Evolutionary conservation across 2,329 filamentous ascomycete species (phyloP).

Genomic region (Chaetomiaceae sp.): DNA sequence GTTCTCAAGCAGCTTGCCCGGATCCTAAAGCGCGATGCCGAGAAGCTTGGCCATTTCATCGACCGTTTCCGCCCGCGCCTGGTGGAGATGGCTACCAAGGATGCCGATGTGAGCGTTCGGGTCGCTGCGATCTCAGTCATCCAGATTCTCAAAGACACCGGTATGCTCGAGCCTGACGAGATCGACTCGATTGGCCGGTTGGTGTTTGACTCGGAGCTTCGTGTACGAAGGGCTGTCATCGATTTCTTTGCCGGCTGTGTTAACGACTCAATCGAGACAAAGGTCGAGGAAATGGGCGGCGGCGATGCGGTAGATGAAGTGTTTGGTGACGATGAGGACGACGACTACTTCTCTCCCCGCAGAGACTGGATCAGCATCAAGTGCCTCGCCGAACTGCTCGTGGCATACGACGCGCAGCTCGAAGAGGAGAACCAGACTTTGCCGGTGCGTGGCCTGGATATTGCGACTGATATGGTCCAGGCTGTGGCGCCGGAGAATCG

Average conservation of each 20-base stretch:
- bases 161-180: slow-evolving; percentile 84
- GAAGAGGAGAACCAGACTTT: slow-evolving; percentile 50
- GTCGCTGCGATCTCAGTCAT: slow-evolving; percentile 77
- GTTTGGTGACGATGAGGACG: slow-evolving; percentile 65
- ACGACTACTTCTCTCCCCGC: slow-evolving; percentile 71
- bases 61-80: slow-evolving; percentile 83
- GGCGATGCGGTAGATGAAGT: slow-evolving; percentile 71
- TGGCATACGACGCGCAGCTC: slow-evolving; percentile 71
- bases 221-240: slow-evolving; percentile 83
- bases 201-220: slow-evolving; percentile 80
- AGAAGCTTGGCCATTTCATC: slow-evolving; percentile 85
- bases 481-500: slow-evolving; percentile 69
- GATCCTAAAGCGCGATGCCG: slow-evolving; percentile 75
- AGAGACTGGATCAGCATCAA: slow-evolving; percentile 89
- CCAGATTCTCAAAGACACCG: slow-evolving; percentile 74
- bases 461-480: slow-evolving; percentile 54
- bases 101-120: slow-evolving; percentile 76
- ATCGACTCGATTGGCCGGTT: slow-evolving; percentile 83
- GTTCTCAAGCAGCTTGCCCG: slow-evolving; percentile 77
- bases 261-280: slow-evolving; percentile 72
- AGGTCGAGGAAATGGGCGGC: slow-evolving; percentile 79
- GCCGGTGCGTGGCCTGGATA: slow-evolving; percentile 43
- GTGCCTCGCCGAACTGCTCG: slow-evolving; percentile 77
- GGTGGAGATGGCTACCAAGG: slow-evolving; percentile 86
- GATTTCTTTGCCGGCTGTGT: slow-evolving; percentile 88